Evolutionary conservation across 208 protist genomes (phyloP).

Genomic region (Trypanosoma scelopori): DNA sequence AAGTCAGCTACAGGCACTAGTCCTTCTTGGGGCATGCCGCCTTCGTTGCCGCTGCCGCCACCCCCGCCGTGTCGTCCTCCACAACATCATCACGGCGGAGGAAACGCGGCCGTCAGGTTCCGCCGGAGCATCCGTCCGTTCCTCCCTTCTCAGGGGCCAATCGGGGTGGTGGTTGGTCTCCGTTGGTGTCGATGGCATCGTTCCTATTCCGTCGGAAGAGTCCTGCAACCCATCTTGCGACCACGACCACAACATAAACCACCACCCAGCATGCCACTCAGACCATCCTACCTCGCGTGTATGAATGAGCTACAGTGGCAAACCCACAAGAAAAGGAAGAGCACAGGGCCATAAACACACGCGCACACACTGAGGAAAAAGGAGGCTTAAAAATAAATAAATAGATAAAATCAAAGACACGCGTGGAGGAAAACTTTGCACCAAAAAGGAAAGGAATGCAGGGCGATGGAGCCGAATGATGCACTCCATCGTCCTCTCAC

Average conservation of each 20-base stretch:
- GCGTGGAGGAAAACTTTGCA: no score
- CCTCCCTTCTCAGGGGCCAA: neutral
- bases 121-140: conserved; percentile 22
- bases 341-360: neutral
- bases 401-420: no score
- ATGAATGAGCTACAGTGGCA: no score
- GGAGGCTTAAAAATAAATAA: no score
- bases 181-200: neutral
- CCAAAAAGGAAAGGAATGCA: no score
- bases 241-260: conserved; percentile 45
- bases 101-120: conserved; percentile 33
- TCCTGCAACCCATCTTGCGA: conserved; percentile 35
- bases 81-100: conserved; percentile 20
- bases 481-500: no score
- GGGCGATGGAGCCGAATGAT: no score
- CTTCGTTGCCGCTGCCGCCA: neutral
- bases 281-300: conserved; percentile 28
- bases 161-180: neutral
- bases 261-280: conserved; percentile 64
- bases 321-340: conserved; percentile 1
- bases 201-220: conserved; percentile 23
- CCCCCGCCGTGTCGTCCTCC: no score
- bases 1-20: conserved; percentile 3
- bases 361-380: no score
- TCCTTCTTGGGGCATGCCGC: conserved; percentile 7